Conservation (phyloP, 2,329 filamentous ascomycete genomes). For the Arthrinium puccinioides region DNA sequence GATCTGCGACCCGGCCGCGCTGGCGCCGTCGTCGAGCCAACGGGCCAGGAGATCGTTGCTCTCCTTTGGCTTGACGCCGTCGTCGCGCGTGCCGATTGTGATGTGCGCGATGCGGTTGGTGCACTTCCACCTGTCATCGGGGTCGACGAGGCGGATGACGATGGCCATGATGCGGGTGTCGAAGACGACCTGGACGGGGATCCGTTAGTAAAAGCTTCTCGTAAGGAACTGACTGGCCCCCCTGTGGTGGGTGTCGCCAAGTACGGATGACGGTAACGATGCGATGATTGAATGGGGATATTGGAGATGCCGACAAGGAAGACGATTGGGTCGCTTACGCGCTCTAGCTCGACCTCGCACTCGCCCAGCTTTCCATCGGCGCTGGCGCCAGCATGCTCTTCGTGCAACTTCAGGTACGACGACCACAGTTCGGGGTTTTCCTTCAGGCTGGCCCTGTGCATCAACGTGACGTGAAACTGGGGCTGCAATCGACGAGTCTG, state of each 20-base stretch:
- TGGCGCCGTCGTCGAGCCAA: conserved; percentile 59
- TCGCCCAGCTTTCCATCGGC: conserved; percentile 48
- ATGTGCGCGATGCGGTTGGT: conserved; percentile 78
- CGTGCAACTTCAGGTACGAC: conserved; percentile 52
- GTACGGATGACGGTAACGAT: neutral
- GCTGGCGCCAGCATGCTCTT: conserved; percentile 25
- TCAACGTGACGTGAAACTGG: conserved; percentile 90
- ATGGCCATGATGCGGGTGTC: conserved; percentile 87
- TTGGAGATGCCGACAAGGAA: neutral
- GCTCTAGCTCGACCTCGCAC: conserved; percentile 57
- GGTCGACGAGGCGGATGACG: conserved; percentile 64
- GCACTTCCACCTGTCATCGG: conserved; percentile 54
- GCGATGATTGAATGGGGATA: neutral
- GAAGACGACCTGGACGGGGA: conserved; percentile 59
- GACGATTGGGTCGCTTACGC: conserved; percentile 29
- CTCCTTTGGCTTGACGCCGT: conserved; percentile 80
- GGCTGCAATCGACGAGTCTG: conserved; percentile 67
- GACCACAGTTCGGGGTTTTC: conserved; percentile 68
- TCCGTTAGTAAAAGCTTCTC: conserved; percentile 3
- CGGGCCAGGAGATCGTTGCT: conserved; percentile 75
- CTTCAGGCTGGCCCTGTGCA: conserved; percentile 63
- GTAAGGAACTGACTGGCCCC: too few relatives aligned
- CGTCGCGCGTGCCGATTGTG: conserved; percentile 75
- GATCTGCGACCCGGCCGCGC: conserved; percentile 33
- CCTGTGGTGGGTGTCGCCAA: too few relatives aligned